Base-by-base conservation (phyloP, 106 monocot genomes). In the Allium cepa region DNA sequence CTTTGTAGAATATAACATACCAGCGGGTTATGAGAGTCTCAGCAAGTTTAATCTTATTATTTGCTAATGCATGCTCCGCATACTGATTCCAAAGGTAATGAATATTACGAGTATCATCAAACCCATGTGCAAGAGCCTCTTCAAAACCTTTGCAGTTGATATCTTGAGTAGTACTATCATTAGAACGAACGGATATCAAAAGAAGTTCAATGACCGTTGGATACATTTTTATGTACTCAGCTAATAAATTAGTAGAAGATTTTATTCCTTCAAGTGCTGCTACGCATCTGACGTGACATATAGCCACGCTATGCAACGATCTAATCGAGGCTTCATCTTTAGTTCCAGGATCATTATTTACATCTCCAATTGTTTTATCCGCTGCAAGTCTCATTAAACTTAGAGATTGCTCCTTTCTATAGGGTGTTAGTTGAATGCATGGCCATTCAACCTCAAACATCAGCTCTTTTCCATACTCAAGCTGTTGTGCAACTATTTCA, bases 11-110 rank as follows among this genome's bases (percentile, higher is more conserved):
- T 57, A 47, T 26, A 50, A 71, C 4, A 70, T 77, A 85, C 97
- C 97, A 97, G 7, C 74, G 69, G 48, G 14, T 36, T 74, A 92
- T 75, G 16, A 89, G 15, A 11, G 76, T 73, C 69, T 90, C 72
- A 11, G 78, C 75, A 71, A 79, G 11, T 22, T 81, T 74, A 47
- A 71, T 64, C 62, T 62, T 64, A 52, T 77, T 52, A 56, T 66
- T 64, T 15, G 71, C 67, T 52, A 97, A 68, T 66, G 71, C 64
- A 71, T 76, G 75, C 59, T 82, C 78, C 22, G 60, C 74, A 76
- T 82, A 87, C 70, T 90, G 97, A 70, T 97, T 92, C 97, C 92
- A 97, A 26, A 97, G 69, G 73, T 82, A 75, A 47, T 92, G 97
- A 79, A 79, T 27, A 13, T 92, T 92, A 69, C 72, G 59, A 14